A percentile compares a stretch with the other conserved stretches of the same genome.
These are phyloP conservation scores for Metschnikowia drakensbergensis DNA, from an alignment of 805 yeast species.

Conservation along the genomic window DNA sequence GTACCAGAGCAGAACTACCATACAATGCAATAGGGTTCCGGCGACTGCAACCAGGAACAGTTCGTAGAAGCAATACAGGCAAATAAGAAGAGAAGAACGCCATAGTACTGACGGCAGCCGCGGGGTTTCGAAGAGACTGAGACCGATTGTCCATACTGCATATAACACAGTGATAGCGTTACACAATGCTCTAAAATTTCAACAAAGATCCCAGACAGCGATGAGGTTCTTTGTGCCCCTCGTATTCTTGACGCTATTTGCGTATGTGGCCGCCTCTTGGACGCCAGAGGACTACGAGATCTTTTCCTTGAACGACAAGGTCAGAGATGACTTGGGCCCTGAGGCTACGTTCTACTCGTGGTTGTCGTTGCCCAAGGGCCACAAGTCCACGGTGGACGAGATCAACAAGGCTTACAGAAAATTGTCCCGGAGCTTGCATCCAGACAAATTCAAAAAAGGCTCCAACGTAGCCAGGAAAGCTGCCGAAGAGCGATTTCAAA, in stretches of 20 bases:
- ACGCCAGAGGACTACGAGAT: conserved; percentile 74
- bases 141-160: neutral
- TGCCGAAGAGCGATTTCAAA: conserved; percentile 69
- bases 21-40: neutral
- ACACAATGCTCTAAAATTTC: neutral
- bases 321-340: conserved; percentile 59
- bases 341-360: conserved; percentile 66
- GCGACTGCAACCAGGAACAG: too few relatives aligned
- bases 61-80: too few relatives aligned
- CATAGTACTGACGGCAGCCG: too few relatives aligned
- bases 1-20: neutral
- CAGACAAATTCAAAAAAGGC: conserved; percentile 58
- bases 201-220: neutral
- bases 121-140: too few relatives aligned
- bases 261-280: conserved; percentile 43
- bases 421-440: conserved; percentile 71
- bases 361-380: conserved; percentile 48
- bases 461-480: conserved; percentile 35
- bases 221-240: conserved; percentile 15
- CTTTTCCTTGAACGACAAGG: conserved; percentile 63
- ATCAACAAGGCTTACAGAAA: conserved; percentile 66
- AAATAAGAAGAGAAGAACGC: too few relatives aligned
- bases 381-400: conserved; percentile 48
- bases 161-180: neutral
- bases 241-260: conserved; percentile 16